phyloP scores from a whole-genome alignment of 1,284 basidiomycete species.

The Heliocybe sulcata region DNA sequence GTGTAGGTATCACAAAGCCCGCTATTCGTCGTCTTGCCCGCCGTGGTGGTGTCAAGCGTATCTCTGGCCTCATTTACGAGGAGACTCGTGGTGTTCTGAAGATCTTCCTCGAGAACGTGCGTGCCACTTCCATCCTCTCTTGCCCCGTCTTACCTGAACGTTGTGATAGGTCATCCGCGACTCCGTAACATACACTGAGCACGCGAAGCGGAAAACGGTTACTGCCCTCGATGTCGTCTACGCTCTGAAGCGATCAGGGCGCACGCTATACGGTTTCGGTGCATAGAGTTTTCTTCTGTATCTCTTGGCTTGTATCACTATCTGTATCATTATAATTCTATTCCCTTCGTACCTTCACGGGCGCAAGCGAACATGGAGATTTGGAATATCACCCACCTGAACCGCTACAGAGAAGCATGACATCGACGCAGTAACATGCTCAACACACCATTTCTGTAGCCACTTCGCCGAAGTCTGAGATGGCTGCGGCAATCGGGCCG shows the following conservation, averaged over 20 bases:
- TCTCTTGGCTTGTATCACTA: slow-evolving; percentile 26
- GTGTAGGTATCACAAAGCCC: slow-evolving; percentile 61
- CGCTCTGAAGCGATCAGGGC: slow-evolving; percentile 76
- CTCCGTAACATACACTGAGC: slow-evolving; percentile 87
- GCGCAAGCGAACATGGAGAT: too few relatives aligned
- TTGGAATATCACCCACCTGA: too few relatives aligned
- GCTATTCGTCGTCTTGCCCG: slow-evolving; percentile 83
- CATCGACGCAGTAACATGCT: too few relatives aligned
- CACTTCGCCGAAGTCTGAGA: too few relatives aligned
- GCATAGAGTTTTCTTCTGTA: slow-evolving; percentile 27
- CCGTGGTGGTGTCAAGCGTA: slow-evolving; percentile 82
- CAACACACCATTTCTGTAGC: too few relatives aligned
- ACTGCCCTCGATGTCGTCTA: slow-evolving; percentile 79
- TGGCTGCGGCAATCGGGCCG: too few relatives aligned
- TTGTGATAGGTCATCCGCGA: slow-evolving; percentile 62
- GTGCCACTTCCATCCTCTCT: slow-evolving; percentile 23
- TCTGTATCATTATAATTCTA: slow-evolving; percentile 6
- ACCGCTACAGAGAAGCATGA: too few relatives aligned
- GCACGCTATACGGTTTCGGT: slow-evolving; percentile 73
- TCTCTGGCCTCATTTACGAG: slow-evolving; percentile 80
- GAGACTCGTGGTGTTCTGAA: slow-evolving; percentile 81
- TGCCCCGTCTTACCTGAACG: not conserved
- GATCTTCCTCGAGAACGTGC: slow-evolving; percentile 71
- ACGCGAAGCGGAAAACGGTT: slow-evolving; percentile 87
- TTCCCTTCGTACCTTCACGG: too few relatives aligned